Evolutionary conservation across 1,139 yeast species (phyloP).

Genomic region (Pichia sp.): DNA sequence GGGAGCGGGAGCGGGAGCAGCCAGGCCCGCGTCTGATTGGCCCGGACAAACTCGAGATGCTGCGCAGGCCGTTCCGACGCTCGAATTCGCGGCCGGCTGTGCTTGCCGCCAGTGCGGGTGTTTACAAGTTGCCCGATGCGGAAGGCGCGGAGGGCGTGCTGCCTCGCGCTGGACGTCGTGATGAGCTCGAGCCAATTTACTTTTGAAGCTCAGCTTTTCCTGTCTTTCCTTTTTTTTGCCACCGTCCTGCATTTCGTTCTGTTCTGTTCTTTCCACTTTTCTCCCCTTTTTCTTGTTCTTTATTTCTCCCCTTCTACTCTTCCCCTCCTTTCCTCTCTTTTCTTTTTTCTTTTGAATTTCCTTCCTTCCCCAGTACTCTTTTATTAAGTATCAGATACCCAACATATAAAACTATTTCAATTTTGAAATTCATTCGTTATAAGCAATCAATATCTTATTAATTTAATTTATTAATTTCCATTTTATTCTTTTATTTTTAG

Average conservation of each 20-base stretch:
- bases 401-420: background rate
- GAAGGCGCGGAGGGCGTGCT: no score
- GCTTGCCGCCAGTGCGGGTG: no score
- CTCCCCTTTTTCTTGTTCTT: background rate
- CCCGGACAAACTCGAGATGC: no score
- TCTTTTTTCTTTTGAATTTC: background rate
- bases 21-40: conserved; percentile 23
- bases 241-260: background rate
- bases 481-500: background rate
- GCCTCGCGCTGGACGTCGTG: no score
- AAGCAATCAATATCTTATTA: background rate
- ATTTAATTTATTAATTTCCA: background rate
- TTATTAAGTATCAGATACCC: conserved; percentile 16
- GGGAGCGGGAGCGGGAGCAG: conserved; percentile 1
- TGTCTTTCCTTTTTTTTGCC: background rate
- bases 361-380: conserved; percentile 13
- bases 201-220: background rate
- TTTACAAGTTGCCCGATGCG: no score
- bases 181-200: no score
- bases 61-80: no score
- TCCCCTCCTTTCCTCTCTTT: background rate
- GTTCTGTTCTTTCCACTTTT: background rate
- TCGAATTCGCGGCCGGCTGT: no score
- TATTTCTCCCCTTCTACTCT: background rate
- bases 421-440: conserved; percentile 5